Evolutionary conservation across 2,329 filamentous ascomycete species (phyloP), one percentile per base, ranked within the genome.

Genomic region (Cladophialophora bantiana): DNA sequence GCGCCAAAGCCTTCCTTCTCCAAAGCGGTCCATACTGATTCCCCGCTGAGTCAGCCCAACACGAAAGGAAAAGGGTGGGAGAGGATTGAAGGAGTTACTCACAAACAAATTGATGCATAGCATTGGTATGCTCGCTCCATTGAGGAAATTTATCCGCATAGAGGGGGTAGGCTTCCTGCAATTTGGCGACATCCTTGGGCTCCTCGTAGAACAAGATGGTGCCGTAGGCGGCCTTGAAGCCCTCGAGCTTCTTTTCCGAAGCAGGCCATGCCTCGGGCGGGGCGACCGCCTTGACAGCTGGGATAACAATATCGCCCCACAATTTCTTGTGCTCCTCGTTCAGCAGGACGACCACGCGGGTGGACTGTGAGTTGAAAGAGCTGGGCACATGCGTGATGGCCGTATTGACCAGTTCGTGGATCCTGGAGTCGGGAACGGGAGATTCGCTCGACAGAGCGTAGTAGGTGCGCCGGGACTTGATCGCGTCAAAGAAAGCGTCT

Each of bases 181-280:
- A 84, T 64, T 77, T 81, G 73, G 89, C 80, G 78, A 94, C 85
- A 73, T 86, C 84, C 62, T 62, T 81, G 71, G 88, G 85, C 82
- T 96, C 92, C 81, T 92, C 89, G 83, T 91, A 96, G 87, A 96
- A 97, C 74, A 97, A 87, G 74, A 92, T 90, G 61, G 92, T 91
- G 73, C 92, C 94, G 73, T 93, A 92, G 20, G 80, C 92, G 64
- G 77, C 88, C 80, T 67, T 66, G 63, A 68, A 73, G 40, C 69
- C 69, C 26, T 65, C 59, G 12, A 72, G 59, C 18, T 50, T 57
- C 56, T 66, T 56, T 38, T 68, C 67, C 4, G 67, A 66, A 3
- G 38, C 32, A 9, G 53, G 38, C 62, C 61, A 68, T 4, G 65
- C 65, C 31, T 70, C 69, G 12, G 65, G 10, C 3, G 67, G 67